Evolutionary conservation across 2,329 filamentous ascomycete species (phyloP).

Genomic region (Trichoderma citrinoviride): DNA sequence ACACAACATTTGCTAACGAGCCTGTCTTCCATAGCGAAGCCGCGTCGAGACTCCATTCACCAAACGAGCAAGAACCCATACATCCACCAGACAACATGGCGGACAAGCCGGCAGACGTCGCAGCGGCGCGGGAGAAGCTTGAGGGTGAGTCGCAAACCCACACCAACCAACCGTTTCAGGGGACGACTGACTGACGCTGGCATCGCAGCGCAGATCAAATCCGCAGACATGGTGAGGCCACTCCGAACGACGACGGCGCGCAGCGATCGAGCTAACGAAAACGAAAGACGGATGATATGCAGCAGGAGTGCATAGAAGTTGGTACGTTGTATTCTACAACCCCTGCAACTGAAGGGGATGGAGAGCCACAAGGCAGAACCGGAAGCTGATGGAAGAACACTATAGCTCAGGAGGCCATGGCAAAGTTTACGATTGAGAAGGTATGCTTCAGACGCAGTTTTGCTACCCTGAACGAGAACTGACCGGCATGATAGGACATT

Average conservation of each 20-base stretch:
- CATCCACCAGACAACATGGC: slow-evolving; percentile 32
- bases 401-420: slow-evolving; percentile 61
- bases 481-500: slow-evolving; percentile 68
- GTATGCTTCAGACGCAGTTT: slow-evolving; percentile 31
- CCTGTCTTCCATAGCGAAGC: not conserved
- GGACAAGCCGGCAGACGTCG: slow-evolving; percentile 42
- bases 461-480: slow-evolving; percentile 18
- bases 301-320: slow-evolving; percentile 90
- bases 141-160: slow-evolving; percentile 55
- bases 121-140: slow-evolving; percentile 67
- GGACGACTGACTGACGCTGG: slow-evolving; percentile 23
- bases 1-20: not conserved
- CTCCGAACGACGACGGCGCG: not conserved
- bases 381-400: slow-evolving; percentile 29
- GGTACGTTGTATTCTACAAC: slow-evolving; percentile 57
- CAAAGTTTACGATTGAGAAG: slow-evolving; percentile 62
- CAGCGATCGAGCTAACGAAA: slow-evolving; percentile 31
- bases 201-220: slow-evolving; percentile 85
- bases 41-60: not conserved
- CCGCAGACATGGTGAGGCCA: slow-evolving; percentile 86
- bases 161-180: not conserved
- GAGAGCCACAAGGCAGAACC: not conserved
- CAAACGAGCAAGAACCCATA: not conserved
- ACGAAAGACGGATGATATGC: slow-evolving; percentile 88
- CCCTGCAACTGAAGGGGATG: not conserved